These are phyloP conservation scores for Lactarius hengduanensis DNA, from an alignment of 768 basidiomycete genomes.

Conservation along the genomic window DNA sequence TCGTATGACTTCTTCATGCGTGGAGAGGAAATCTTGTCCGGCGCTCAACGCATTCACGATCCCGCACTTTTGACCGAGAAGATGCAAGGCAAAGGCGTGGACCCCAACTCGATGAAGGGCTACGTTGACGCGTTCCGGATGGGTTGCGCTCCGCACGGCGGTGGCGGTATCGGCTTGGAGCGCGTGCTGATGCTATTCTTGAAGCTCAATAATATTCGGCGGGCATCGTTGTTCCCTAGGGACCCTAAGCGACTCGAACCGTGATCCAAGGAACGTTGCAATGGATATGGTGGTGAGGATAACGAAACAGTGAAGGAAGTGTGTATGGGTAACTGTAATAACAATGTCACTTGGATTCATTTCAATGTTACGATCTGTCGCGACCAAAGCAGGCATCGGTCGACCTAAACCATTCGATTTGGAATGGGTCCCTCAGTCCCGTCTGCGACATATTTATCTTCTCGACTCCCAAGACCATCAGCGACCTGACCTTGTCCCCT, in stretches of 20 bases:
- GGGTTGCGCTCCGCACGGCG: constrained; percentile 95
- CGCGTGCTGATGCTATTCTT: constrained; percentile 97
- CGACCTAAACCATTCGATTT: constrained; percentile 2
- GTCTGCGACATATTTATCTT: not conserved
- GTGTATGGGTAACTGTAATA: not conserved
- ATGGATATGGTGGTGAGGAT: not conserved
- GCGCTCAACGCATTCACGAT: constrained; percentile 97
- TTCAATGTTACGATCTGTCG: not conserved
- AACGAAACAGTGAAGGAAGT: not conserved
- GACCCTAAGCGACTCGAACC: constrained; percentile 95
- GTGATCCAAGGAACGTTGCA: constrained; percentile 45
- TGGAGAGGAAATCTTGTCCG: constrained; percentile 97
- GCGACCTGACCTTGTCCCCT: not conserved
- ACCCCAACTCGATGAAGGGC: constrained; percentile 86
- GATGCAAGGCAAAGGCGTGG: constrained; percentile 85
- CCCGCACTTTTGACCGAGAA: constrained; percentile 74
- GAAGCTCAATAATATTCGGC: constrained; percentile 92
- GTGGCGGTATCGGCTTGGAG: constrained; percentile 94
- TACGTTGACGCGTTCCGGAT: constrained; percentile 95
- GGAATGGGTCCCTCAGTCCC: constrained; percentile 4
- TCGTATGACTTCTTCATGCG: constrained; percentile 99
- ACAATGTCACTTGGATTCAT: not conserved
- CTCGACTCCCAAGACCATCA: not conserved
- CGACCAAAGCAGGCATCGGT: not conserved
- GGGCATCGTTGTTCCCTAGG: constrained; percentile 92